A percentile compares a stretch with the other conserved stretches of the same genome.
phyloP scores from a whole-genome alignment of 2,329 filamentous ascomycete species.

The Uncinocarpus reesii region DNA sequence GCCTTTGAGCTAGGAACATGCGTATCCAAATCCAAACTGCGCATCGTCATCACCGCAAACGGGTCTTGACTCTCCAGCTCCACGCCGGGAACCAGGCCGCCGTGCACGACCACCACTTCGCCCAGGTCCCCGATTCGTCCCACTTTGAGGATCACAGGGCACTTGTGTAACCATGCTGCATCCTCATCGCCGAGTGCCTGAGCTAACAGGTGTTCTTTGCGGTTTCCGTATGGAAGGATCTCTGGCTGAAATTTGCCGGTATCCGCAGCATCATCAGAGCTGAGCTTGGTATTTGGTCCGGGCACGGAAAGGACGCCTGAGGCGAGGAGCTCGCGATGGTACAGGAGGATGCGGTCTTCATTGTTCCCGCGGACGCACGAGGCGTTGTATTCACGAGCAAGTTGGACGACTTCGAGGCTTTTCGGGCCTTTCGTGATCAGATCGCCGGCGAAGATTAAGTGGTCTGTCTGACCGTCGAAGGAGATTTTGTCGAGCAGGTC shows the following conservation, averaged over 20 bases:
- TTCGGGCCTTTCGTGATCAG: slow-evolving; percentile 80
- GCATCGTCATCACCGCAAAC: slow-evolving; percentile 83
- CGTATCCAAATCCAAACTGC: slow-evolving; percentile 57
- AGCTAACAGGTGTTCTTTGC: slow-evolving; percentile 43
- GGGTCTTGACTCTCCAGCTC: slow-evolving; percentile 62
- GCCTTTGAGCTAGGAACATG: slow-evolving; percentile 46
- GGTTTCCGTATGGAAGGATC: slow-evolving; percentile 9
- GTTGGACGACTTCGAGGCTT: slow-evolving; percentile 63
- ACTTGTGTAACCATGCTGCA: slow-evolving; percentile 56
- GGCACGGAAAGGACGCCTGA: background rate
- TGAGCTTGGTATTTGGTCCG: background rate
- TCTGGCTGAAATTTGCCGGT: background rate
- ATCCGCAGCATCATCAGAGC: background rate
- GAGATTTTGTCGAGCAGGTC: slow-evolving; percentile 55
- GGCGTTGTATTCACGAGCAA: slow-evolving; percentile 62
- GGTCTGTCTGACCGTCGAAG: slow-evolving; percentile 52
- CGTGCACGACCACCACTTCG: slow-evolving; percentile 69
- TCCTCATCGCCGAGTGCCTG: slow-evolving; percentile 51
- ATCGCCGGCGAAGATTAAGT: slow-evolving; percentile 67
- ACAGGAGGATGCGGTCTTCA: slow-evolving; percentile 73
- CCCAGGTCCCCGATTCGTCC: slow-evolving; percentile 53
- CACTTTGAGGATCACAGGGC: slow-evolving; percentile 67
- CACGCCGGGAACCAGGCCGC: slow-evolving; percentile 68
- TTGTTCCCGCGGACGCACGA: slow-evolving; percentile 85
- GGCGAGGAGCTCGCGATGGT: slow-evolving; percentile 40